phyloP scores from a whole-genome alignment of 1,284 basidiomycete species.

The Ganoderma sinense region DNA sequence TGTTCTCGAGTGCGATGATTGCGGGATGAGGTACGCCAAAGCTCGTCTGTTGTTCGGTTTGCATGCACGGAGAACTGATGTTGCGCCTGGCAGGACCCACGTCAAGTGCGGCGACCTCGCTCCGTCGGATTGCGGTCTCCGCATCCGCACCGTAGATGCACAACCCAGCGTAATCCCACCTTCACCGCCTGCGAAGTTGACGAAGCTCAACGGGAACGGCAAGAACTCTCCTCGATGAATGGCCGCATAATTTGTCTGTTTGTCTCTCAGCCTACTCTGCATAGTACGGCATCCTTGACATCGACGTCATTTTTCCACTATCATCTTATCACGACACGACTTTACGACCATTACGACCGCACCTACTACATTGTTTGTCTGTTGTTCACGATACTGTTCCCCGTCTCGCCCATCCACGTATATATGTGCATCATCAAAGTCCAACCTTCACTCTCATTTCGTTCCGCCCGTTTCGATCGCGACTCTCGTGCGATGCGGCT shows the following conservation, averaged over 20 bases:
- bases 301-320: not conserved
- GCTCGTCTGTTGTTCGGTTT: not conserved
- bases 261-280: not conserved
- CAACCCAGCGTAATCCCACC: constrained; percentile 16
- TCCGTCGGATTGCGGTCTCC: constrained; percentile 76
- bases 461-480: constrained; percentile 4
- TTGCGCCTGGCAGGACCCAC: constrained; percentile 62
- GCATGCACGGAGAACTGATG: constrained; percentile 13
- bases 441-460: not conserved
- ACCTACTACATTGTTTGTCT: constrained; percentile 10
- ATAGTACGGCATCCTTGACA: not conserved
- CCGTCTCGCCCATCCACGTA: not conserved
- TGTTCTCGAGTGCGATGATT: constrained; percentile 89
- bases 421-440: constrained; percentile 9
- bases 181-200: constrained; percentile 24
- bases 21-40: constrained; percentile 66
- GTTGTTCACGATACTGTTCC: constrained; percentile 10
- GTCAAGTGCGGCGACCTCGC: constrained; percentile 86
- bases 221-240: constrained; percentile 24
- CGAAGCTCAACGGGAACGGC: constrained; percentile 29
- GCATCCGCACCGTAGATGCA: constrained; percentile 37
- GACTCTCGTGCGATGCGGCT: not conserved
- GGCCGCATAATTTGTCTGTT: not conserved
- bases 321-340: constrained; percentile 11
- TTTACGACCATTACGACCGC: constrained; percentile 24